Conservation (phyloP, 306 rosid species). For the Prunus kanzakura region DNA sequence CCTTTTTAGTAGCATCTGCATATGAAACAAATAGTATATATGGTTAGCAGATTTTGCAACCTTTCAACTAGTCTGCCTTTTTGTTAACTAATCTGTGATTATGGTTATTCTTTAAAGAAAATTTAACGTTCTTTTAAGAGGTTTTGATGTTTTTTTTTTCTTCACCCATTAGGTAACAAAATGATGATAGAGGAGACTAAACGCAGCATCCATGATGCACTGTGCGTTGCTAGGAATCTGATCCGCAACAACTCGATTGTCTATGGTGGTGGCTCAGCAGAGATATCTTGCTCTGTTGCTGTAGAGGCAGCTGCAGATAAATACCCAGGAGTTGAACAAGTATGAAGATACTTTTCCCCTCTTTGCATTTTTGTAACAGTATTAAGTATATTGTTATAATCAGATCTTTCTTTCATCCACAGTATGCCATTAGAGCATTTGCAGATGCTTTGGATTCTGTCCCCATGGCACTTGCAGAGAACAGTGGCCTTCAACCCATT, state of each 20-base stretch:
- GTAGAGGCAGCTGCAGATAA: conserved; percentile 92
- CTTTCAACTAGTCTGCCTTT: neutral
- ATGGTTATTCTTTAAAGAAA: neutral
- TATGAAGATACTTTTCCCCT: conserved; percentile 20
- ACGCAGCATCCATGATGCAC: conserved; percentile 91
- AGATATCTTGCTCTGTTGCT: conserved; percentile 80
- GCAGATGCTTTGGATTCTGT: conserved; percentile 87
- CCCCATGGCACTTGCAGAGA: conserved; percentile 99
- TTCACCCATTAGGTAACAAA: conserved; percentile 65
- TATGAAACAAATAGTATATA: neutral
- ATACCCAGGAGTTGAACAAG: conserved; percentile 97
- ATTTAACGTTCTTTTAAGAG: conserved; percentile 3
- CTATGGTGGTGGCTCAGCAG: conserved; percentile 98
- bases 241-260: conserved; percentile 95
- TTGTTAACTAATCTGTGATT: neutral
- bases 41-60: neutral
- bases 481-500: conserved; percentile 95
- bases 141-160: conserved; percentile 19
- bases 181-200: conserved; percentile 99
- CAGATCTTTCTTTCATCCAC: conserved; percentile 25
- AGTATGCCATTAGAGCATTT: conserved; percentile 97
- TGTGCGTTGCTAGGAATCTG: conserved; percentile 97
- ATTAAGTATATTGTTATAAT: neutral
- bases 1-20: neutral
- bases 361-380: too few species aligned